These are phyloP conservation scores for Vararia minispora DNA, from an alignment of 768 basidiomycete species.

Conservation along the genomic window DNA sequence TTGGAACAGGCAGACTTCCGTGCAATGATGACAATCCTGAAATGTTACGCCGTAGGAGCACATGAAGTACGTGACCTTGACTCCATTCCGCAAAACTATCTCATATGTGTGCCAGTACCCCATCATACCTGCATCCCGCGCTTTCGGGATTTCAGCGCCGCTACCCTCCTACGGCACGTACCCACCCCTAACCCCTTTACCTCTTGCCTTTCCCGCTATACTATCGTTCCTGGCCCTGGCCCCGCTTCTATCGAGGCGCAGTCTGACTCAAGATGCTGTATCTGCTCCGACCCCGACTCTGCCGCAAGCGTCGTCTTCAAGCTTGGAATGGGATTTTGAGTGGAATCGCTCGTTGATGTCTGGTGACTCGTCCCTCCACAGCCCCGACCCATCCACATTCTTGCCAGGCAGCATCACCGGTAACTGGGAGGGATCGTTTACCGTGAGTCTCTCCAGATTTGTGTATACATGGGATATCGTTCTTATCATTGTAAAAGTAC, in stretches of 20 bases:
- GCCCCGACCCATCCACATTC: slow-evolving; percentile 34
- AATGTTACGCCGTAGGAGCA: slow-evolving; percentile 56
- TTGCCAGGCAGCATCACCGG: slow-evolving; percentile 63
- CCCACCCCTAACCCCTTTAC: slow-evolving; percentile 41
- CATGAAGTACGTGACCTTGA: slow-evolving; percentile 34
- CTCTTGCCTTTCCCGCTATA: slow-evolving; percentile 62
- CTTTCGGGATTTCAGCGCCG: background rate
- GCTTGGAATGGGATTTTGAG: slow-evolving; percentile 58
- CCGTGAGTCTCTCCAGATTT: slow-evolving; percentile 30
- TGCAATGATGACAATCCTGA: slow-evolving; percentile 39
- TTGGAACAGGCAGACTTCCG: slow-evolving; percentile 28
- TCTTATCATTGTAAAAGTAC: slow-evolving; percentile 34
- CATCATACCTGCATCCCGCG: no score
- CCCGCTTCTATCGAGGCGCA: slow-evolving; percentile 15
- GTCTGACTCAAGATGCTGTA: background rate
- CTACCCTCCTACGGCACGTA: slow-evolving; percentile 22
- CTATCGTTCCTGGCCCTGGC: slow-evolving; percentile 54
- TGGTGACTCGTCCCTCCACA: slow-evolving; percentile 21
- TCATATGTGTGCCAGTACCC: no score
- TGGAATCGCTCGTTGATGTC: slow-evolving; percentile 46
- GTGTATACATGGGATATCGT: background rate
- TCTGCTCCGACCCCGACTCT: slow-evolving; percentile 13
- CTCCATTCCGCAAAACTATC: slow-evolving; percentile 16
- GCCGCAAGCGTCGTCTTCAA: slow-evolving; percentile 16
- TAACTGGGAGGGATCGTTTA: slow-evolving; percentile 73